Conservation (phyloP, 164 flowering plant species). For the Protea cynaroides region DNA sequence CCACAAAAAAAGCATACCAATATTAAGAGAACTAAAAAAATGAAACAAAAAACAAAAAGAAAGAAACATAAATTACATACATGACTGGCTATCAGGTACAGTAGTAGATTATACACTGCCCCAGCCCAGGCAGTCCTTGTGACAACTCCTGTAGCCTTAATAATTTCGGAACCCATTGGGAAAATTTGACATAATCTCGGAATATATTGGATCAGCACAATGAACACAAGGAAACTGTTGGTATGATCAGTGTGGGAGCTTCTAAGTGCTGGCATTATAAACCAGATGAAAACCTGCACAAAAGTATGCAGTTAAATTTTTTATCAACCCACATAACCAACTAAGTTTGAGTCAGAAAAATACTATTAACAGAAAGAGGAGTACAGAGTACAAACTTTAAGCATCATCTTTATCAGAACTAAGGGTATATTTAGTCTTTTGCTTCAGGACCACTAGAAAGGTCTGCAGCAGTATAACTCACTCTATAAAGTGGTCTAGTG, state of each 20-base stretch:
- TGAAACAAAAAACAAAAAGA: background rate
- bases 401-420: too few species aligned
- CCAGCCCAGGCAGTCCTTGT: conserved; percentile 99
- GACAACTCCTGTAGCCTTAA: conserved; percentile 89
- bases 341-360: background rate
- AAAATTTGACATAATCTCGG: conserved; percentile 89
- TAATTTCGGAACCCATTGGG: conserved; percentile 81
- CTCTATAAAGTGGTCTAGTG: too few species aligned
- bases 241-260: conserved; percentile 45
- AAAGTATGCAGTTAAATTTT: conserved; percentile 2
- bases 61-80: conserved; percentile 39
- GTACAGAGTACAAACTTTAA: too few species aligned
- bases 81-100: conserved; percentile 95
- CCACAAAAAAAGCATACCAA: background rate
- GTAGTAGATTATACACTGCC: conserved; percentile 91
- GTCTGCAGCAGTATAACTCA: too few species aligned
- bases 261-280: conserved; percentile 71
- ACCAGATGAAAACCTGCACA: conserved; percentile 87
- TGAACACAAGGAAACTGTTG: conserved; percentile 72
- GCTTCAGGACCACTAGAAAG: too few species aligned
- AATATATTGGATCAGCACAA: conserved; percentile 79
- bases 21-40: background rate
- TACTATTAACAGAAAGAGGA: background rate
- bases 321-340: background rate
- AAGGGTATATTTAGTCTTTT: too few species aligned